Conservation (phyloP, 345 rosid genomes). For the Firmiana major region DNA sequence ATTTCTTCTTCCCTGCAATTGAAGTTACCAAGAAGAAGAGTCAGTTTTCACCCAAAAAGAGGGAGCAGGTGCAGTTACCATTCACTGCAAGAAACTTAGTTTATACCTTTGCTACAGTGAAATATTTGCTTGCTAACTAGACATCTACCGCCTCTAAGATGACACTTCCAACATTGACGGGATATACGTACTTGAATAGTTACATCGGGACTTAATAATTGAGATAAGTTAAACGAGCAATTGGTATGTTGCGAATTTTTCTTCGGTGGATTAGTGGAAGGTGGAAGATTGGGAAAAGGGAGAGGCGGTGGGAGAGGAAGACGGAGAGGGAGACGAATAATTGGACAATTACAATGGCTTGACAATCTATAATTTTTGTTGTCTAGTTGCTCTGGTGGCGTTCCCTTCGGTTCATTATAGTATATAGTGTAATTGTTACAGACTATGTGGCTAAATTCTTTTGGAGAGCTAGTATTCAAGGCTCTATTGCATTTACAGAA, state of each 20-base stretch:
- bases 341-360: not conserved
- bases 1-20: constrained; percentile 22
- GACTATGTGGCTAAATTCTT: not conserved
- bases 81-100: not conserved
- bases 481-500: constrained; percentile 28
- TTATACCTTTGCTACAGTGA: not conserved
- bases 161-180: not conserved
- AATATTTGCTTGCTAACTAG: not conserved
- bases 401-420: not conserved
- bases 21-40: not conserved
- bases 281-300: not conserved
- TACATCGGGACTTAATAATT: not conserved
- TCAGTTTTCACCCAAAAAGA: not conserved
- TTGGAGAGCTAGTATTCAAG: not conserved
- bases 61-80: not conserved
- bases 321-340: not conserved
- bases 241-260: not conserved
- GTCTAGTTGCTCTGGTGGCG: not conserved
- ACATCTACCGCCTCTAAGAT: not conserved
- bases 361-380: not conserved
- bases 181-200: not conserved
- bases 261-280: not conserved
- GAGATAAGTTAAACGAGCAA: too few species aligned
- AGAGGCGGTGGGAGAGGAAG: too few species aligned
- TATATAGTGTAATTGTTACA: constrained; percentile 18